Base-by-base conservation (phyloP, 2,329 filamentous ascomycete species). In the Sphaerulina musiva region DNA sequence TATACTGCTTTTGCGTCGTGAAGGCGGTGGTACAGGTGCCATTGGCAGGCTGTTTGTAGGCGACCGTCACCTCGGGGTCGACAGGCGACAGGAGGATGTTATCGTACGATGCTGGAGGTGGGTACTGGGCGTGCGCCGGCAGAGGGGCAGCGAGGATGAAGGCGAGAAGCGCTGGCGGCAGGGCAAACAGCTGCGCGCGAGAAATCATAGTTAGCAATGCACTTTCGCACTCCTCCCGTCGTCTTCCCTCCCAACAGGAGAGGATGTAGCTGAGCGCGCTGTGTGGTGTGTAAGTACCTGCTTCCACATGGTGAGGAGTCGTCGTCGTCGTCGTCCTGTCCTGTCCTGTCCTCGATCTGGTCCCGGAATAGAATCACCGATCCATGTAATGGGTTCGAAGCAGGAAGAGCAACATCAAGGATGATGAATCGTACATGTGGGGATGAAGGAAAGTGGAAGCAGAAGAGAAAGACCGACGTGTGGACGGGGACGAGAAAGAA, bases 1-100 rank as follows among this genome's bases (percentile, higher is more conserved):
- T 81, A 65, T 84, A 86, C 67, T 88, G 85, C 67, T 83, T 78
- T 68, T 89, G 85, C 1, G 74, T 75, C 43, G 75, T 66, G 63
- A 86, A 86, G 6, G 79, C 80, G 1, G 85, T 87, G 45, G 74
- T 78, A 68, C 86, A 89, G 10, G 79, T 83, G 44, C 80, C 81
- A 6, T 74, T 68, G 4, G 80, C 76, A 2, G 80, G 80, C 36
- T 76, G 72, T 64, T 85, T 87, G 75, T 85, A 89, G 52, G 80
- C 79, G 65, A 89, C 80, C 55, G 80, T 83, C 65, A 89, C 80
- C 60, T 79, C 78, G 29, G 74, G 72, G 67, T 87, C 76, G 61
- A 86, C 73, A 2, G 84, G 81, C 14, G 85, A 87, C 26, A 69
- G 70, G 53, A 86, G 76, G 43, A 80, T 78, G 42, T 78, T 83